Evolutionary conservation across 805 yeast genomes (phyloP), one percentile per base, ranked within the genome.

Genomic region (Candida silvicultrix): DNA sequence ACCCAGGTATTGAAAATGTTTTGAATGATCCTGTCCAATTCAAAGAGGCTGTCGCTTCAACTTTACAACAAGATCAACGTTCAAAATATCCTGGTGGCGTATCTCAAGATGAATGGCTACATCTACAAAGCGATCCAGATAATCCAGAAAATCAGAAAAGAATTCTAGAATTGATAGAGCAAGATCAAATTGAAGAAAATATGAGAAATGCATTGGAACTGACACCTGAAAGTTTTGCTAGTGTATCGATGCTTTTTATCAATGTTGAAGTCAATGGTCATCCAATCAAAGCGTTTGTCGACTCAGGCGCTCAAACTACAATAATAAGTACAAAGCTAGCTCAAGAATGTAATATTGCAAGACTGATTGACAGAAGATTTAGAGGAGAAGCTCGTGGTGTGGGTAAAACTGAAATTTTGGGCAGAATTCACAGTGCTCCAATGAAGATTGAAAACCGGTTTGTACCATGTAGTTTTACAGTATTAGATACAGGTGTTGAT

Each of bases 291-390:
- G 98, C 98, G 0, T 89, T 94, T 69, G 95, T 94, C 5, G 99
- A 94, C 62, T 81, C 97, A 0, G 99, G 99, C 2, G 98, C 99
- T 0, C 97, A 89, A 63, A 71, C 80, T 25, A 89, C 99, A 0
- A 83, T 94, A 37, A 79, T 94, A 58, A 81, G 89, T 29, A 85
- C 95, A 1, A 68, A 71, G 38, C 70, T 90, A 51, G 96, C 96
- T 0, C 85, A 84, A 50, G 68, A 71, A 41, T 78, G 90, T 48
- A 85, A 85, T 2, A 67, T 94, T 22, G 66, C 80, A 22, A 79
- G 84, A 52, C 67, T 89, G 46, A 80, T 94, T 6, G 99, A 94
- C 62, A 80, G 68, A 49, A 71, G 97, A 49, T 89, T 82, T 61
- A 71, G 71, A 39, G 96, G 97, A 20, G 80, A 80, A 57, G 97